phyloP scores from a whole-genome alignment of 345 rosid genomes.

The Citrus glauca region DNA sequence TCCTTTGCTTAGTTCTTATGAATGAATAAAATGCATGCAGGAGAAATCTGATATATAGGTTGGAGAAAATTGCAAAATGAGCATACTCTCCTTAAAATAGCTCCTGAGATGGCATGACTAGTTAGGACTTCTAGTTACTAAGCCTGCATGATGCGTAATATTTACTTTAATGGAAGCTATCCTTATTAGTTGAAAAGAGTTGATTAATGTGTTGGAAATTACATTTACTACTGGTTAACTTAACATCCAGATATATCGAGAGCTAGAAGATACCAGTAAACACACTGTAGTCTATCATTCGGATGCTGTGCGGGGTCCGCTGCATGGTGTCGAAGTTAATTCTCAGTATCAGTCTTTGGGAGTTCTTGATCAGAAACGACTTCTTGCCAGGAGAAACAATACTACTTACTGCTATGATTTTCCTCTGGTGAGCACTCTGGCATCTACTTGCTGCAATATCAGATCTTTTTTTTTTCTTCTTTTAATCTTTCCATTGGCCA shows the following conservation, averaged over 20 bases:
- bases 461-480: neutral
- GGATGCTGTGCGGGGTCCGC: conserved; percentile 50
- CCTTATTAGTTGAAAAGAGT: neutral
- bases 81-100: neutral
- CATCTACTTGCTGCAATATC: conserved; percentile 5
- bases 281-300: conserved; percentile 66
- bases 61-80: neutral
- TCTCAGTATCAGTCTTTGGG: conserved; percentile 70
- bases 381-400: conserved; percentile 73
- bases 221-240: conserved; percentile 6
- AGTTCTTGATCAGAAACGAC: conserved; percentile 76
- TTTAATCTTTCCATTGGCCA: neutral
- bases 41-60: neutral
- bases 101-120: neutral
- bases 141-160: neutral
- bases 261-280: conserved; percentile 62
- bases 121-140: neutral
- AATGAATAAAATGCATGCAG: neutral
- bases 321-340: conserved; percentile 62
- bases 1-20: neutral
- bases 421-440: conserved; percentile 66
- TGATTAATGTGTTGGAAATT: neutral
- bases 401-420: conserved; percentile 99
- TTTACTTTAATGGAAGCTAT: neutral
- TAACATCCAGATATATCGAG: conserved; percentile 77